These are phyloP conservation scores for Scytalidium lignicola DNA, from an alignment of 2,329 filamentous ascomycete genomes.

Conservation along the genomic window DNA sequence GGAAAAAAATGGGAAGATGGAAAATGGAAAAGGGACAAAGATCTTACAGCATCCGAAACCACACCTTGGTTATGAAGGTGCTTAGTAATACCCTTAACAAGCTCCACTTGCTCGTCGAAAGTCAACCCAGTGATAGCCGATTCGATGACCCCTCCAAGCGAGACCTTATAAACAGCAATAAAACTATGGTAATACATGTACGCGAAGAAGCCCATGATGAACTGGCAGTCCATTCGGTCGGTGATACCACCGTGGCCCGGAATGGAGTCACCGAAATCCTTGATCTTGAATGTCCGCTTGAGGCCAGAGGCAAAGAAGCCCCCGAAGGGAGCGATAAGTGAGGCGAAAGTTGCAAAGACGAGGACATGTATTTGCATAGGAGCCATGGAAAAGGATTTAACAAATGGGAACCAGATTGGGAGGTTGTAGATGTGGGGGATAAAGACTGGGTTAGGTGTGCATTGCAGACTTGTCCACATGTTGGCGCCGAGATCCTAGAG, in stretches of 20 bases:
- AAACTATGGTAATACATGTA: slow-evolving; percentile 99
- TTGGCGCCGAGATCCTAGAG: slow-evolving; percentile 78
- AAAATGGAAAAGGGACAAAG: background rate
- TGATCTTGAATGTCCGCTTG: slow-evolving; percentile 99
- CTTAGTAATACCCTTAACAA: slow-evolving; percentile 59
- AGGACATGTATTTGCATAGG: slow-evolving; percentile 94
- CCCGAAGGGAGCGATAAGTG: slow-evolving; percentile 92
- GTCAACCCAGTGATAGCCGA: slow-evolving; percentile 84
- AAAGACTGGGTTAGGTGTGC: slow-evolving; percentile 89
- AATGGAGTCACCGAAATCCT: slow-evolving; percentile 98
- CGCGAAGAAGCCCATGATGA: slow-evolving; percentile 98
- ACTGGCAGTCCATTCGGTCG: slow-evolving; percentile 98
- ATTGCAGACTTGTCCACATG: slow-evolving; percentile 83
- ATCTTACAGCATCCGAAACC: slow-evolving; percentile 27
- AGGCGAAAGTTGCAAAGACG: slow-evolving; percentile 87
- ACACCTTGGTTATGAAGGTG: slow-evolving; percentile 60
- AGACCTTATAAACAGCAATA: slow-evolving; percentile 82
- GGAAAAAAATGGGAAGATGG: too few species aligned
- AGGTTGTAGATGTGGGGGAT: slow-evolving; percentile 69
- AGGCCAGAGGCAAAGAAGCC: slow-evolving; percentile 97
- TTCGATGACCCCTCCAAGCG: slow-evolving; percentile 83
- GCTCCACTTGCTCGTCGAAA: slow-evolving; percentile 82
- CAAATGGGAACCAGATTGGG: slow-evolving; percentile 65
- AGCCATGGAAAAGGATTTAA: slow-evolving; percentile 69
- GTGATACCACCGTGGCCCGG: slow-evolving; percentile 97